phyloP scores from a whole-genome alignment of 352 stramenopile species.

The Pythium dissimile region DNA sequence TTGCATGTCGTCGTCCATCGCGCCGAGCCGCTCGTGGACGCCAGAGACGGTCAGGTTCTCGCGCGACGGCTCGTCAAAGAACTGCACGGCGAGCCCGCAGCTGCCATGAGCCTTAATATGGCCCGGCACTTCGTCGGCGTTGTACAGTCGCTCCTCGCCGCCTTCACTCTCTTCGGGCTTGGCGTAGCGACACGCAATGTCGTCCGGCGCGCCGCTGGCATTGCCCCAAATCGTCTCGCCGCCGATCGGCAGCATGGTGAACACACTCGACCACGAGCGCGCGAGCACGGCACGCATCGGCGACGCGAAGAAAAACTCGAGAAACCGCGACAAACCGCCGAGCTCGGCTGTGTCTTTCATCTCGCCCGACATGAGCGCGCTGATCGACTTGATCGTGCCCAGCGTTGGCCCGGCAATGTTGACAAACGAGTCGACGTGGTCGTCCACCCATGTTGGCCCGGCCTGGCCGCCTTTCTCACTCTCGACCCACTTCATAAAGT shows the following conservation, averaged over 20 bases:
- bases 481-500: slow-evolving; percentile 96
- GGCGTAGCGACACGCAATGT: slow-evolving; percentile 57
- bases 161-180: slow-evolving; percentile 25
- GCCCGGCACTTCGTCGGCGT: slow-evolving; percentile 32
- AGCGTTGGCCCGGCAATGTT: slow-evolving; percentile 94
- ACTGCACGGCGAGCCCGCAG: slow-evolving; percentile 50
- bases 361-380: slow-evolving; percentile 91
- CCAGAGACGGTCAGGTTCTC: slow-evolving; percentile 52
- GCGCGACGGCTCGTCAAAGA: slow-evolving; percentile 44
- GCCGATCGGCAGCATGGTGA: slow-evolving; percentile 91
- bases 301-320: slow-evolving; percentile 77
- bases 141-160: slow-evolving; percentile 21
- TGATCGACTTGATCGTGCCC: slow-evolving; percentile 91
- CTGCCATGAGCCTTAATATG: slow-evolving; percentile 46
- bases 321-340: slow-evolving; percentile 79
- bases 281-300: slow-evolving; percentile 51
- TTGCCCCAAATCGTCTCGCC: slow-evolving; percentile 88
- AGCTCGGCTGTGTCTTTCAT: slow-evolving; percentile 94
- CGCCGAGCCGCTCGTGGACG: slow-evolving; percentile 44
- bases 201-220: slow-evolving; percentile 47
- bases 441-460: slow-evolving; percentile 90
- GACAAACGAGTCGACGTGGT: slow-evolving; percentile 88
- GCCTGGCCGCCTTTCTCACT: slow-evolving; percentile 76
- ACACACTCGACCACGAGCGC: slow-evolving; percentile 82
- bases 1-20: slow-evolving; percentile 46